Base-by-base conservation (phyloP, 176 grass and related monocot genomes). In the Phyllostachys edulis region DNA sequence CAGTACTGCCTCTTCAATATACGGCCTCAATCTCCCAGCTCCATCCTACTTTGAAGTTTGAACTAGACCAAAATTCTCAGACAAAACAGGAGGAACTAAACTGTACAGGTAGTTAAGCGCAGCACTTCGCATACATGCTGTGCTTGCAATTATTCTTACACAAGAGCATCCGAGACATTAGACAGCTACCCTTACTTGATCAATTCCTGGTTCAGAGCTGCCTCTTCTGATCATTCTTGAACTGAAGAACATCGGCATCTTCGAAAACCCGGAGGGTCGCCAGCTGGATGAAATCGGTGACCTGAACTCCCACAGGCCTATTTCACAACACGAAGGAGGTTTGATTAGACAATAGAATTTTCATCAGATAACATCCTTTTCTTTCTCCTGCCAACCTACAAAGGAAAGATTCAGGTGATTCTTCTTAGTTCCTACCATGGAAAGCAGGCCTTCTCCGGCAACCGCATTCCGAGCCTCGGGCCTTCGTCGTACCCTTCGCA, bases 401-500 rank as follows among this genome's bases (percentile, higher is more conserved):
- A 17, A 70, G n/a, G 60, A 32, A 70, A 24, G 11, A 38, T 42
- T 51, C 4, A 54, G 40, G 60, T 13, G 51, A n/a, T 84, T 54
- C 16, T 40, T 18, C 24, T 79, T 21, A 87, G 84, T 37, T 16
- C n/a, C 76, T 23, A 87, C 89, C 89, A 90, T 42, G 89, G 89
- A 15, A 87, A 87, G 75, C 80, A 80, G 11, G 88, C 81, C 85
- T 90, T 90, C 82, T 91, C 84, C 4, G 77, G 84, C 68, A 85
- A 29, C 47, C 38, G 77, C 63, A 45, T 83, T 65, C 84, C 84
- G 18, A 89, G 80, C 77, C 92, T 72, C 0, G 90, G 95, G 5
- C 95, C 92, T 87, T 97, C 95, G 21, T 97, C 95, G 42, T 90
- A 94, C 32, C 95, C 95, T 82, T 97, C 95, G 39, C 92, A 97